Conservation (phyloP, 164 flowering plant species). For the Vitis rotundifolia region DNA sequence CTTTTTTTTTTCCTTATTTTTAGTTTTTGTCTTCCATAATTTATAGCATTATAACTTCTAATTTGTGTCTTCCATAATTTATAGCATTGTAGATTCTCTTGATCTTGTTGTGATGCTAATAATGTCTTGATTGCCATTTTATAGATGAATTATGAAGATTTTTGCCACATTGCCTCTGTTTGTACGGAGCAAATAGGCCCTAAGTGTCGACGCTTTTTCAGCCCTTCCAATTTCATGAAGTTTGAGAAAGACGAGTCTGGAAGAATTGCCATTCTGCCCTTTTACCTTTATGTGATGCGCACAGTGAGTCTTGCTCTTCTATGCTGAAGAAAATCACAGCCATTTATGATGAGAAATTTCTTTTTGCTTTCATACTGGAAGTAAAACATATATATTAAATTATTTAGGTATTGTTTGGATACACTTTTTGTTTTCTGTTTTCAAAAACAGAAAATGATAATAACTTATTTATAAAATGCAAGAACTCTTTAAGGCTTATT, state of each 20-base stretch:
- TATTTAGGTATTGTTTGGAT: too few species aligned
- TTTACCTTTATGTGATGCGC: slow-evolving; percentile 97
- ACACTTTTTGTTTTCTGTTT: too few species aligned
- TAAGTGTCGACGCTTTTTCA: slow-evolving; percentile 93
- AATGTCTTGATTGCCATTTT: slow-evolving; percentile 12
- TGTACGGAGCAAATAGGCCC: slow-evolving; percentile 98
- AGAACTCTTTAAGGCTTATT: too few species aligned
- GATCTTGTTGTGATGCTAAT: slow-evolving; percentile 3
- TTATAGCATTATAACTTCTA: background rate
- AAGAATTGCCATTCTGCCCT: slow-evolving; percentile 94
- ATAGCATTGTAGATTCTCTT: background rate
- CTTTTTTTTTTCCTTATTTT: too few species aligned
- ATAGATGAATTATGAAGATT: slow-evolving; percentile 99
- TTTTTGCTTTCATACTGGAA: too few species aligned
- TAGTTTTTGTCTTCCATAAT: background rate
- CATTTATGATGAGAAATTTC: background rate
- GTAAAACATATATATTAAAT: too few species aligned
- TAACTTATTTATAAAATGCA: too few species aligned
- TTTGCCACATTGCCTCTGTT: slow-evolving; percentile 97
- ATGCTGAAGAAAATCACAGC: background rate
- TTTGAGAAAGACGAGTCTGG: slow-evolving; percentile 98
- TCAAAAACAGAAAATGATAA: too few species aligned
- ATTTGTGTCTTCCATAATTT: background rate
- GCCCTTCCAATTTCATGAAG: slow-evolving; percentile 99
- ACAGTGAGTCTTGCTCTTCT: slow-evolving; percentile 56